Conservation (phyloP, 768 basidiomycete species). For the Plicaturopsis crispa region DNA sequence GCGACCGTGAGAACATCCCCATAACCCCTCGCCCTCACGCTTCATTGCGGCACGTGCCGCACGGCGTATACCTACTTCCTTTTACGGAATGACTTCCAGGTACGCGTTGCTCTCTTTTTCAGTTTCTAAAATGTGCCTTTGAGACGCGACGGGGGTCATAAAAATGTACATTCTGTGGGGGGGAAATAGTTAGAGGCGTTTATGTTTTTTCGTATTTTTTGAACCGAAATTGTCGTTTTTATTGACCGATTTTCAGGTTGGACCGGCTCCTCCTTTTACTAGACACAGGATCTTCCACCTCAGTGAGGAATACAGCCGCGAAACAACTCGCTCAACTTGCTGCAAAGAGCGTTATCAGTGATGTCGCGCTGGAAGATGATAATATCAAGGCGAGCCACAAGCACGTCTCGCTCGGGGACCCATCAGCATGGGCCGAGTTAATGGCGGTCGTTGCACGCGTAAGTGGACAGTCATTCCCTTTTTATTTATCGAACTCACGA, state of each 20-base stretch:
- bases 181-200: too few species aligned
- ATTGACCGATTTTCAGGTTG: conserved; percentile 46
- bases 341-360: conserved; percentile 74
- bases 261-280: conserved; percentile 95
- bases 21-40: too few species aligned
- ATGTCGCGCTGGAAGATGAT: conserved; percentile 77
- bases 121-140: not conserved
- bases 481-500: not conserved
- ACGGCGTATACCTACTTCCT: conserved; percentile 44
- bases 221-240: not conserved
- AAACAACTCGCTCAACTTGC: conserved; percentile 93
- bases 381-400: conserved; percentile 57
- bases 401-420: conserved; percentile 52
- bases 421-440: conserved; percentile 83
- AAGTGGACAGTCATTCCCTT: conserved; percentile 16
- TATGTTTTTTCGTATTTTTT: conserved; percentile 1
- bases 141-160: conserved; percentile 12
- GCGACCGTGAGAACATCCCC: conserved; percentile 46
- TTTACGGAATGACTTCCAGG: conserved; percentile 72
- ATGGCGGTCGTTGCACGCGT: conserved; percentile 89
- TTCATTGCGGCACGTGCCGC: conserved; percentile 28
- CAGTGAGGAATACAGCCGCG: conserved; percentile 91
- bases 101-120: conserved; percentile 19
- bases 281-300: conserved; percentile 87
- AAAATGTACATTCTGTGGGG: conserved; percentile 1